Evolutionary conservation across 306 rosid species (phyloP).

Genomic region (Acacia melanoxylon): DNA sequence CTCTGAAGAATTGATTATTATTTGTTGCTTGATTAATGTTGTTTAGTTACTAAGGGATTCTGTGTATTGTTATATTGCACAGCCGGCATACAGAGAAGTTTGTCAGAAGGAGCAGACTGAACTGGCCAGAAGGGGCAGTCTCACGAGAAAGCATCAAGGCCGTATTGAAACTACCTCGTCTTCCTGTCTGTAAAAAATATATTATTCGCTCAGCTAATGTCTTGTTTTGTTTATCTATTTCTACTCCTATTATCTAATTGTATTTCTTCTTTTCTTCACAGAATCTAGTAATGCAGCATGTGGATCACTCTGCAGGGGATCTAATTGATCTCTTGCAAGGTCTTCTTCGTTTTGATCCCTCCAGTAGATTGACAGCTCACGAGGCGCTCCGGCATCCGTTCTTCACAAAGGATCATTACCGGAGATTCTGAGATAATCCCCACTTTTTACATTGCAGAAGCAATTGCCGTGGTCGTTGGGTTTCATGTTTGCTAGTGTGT

Average conservation of each 20-base stretch:
- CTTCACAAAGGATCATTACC: constrained; percentile 51
- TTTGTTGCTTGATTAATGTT: constrained; percentile 5
- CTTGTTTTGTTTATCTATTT: not conserved
- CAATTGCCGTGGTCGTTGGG: not conserved
- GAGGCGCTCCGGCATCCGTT: constrained; percentile 79
- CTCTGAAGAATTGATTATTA: not conserved
- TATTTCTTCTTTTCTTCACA: constrained; percentile 26
- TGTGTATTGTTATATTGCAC: not conserved
- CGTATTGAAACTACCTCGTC: constrained; percentile 70
- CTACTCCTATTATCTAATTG: not conserved
- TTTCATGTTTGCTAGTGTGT: constrained; percentile 19
- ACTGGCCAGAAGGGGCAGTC: constrained; percentile 82
- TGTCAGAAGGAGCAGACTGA: constrained; percentile 64
- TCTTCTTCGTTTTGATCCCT: constrained; percentile 66
- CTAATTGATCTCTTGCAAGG: constrained; percentile 83
- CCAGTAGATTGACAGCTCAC: constrained; percentile 51
- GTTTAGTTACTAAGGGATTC: not conserved
- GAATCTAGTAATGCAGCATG: constrained; percentile 84
- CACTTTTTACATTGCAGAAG: not conserved
- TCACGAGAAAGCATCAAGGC: constrained; percentile 82
- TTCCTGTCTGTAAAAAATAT: constrained; percentile 57
- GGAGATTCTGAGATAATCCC: constrained; percentile 38
- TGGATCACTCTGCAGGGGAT: constrained; percentile 85
- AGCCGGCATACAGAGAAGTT: constrained; percentile 77
- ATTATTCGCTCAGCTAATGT: constrained; percentile 1